A percentile compares a stretch with the other conserved stretches of the same genome.
These are phyloP conservation scores for Chrysopogon serrulatus DNA, from an alignment of 176 grass and related monocot genomes.

Conservation along the genomic window DNA sequence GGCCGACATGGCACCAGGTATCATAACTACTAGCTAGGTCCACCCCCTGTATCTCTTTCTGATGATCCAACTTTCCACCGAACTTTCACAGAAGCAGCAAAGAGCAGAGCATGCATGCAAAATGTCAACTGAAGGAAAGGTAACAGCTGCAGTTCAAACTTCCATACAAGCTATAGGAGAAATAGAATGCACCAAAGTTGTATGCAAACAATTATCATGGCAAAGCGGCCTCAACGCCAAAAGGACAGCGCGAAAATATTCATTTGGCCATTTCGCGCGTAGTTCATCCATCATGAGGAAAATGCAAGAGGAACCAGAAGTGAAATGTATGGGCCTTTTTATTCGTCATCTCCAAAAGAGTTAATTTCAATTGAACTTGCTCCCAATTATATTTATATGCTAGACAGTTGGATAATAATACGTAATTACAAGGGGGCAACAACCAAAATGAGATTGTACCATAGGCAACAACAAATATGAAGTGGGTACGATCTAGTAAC, in stretches of 20 bases:
- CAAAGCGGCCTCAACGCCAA: background rate
- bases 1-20: background rate
- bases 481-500: background rate
- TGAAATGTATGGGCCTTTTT: background rate
- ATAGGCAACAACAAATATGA: background rate
- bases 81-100: slow-evolving; percentile 28
- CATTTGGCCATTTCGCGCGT: background rate
- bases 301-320: background rate
- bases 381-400: background rate
- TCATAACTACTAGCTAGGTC: background rate
- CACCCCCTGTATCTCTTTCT: background rate
- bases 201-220: background rate
- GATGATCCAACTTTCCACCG: slow-evolving; percentile 33
- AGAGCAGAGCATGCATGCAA: background rate
- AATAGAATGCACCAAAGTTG: background rate
- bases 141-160: background rate
- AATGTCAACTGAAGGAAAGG: slow-evolving; percentile 3
- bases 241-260: background rate
- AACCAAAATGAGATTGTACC: background rate
- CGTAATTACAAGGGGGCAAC: background rate
- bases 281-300: background rate
- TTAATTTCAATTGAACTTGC: background rate
- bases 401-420: background rate
- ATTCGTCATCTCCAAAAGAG: background rate
- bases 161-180: background rate